Percentiles rank a stretch among this genome's conserved stretches.
phyloP scores from a whole-genome alignment of 345 rosid species.

The Luvunga scandens region DNA sequence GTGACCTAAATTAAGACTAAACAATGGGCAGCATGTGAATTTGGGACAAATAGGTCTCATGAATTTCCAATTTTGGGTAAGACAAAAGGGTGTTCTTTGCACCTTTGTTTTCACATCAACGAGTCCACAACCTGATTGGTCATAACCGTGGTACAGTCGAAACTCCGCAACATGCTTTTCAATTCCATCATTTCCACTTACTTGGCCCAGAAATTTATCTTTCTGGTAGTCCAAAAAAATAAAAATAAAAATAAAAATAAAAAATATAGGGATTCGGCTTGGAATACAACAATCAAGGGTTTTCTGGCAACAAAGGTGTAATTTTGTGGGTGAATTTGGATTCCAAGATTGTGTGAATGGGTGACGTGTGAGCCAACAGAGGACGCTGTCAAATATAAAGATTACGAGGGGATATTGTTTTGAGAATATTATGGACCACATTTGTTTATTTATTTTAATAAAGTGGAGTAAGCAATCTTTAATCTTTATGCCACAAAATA shows the following conservation, averaged over 20 bases:
- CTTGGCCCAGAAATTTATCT: not conserved
- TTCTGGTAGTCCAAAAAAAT: no score
- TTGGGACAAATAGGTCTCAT: not conserved
- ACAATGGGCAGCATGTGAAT: constrained; percentile 1
- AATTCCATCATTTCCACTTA: not conserved
- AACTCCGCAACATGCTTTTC: not conserved
- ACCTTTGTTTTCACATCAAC: not conserved
- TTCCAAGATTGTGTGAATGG: not conserved
- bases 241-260: no score
- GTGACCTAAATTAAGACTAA: not conserved
- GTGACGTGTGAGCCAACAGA: not conserved
- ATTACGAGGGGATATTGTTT: constrained; percentile 6
- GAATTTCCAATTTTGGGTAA: constrained; percentile 17
- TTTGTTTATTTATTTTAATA: not conserved
- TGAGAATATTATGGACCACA: constrained; percentile 40
- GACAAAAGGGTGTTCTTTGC: constrained; percentile 12
- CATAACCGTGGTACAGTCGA: not conserved
- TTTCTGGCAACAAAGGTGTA: not conserved
- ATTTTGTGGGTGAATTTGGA: not conserved
- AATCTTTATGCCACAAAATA: constrained; percentile 29
- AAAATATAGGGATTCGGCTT: not conserved
- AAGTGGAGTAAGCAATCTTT: constrained; percentile 15
- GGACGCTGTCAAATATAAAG: constrained; percentile 1
- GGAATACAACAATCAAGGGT: not conserved
- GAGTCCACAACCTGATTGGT: not conserved